Conservation (phyloP, 2,329 filamentous ascomycete species). For the Trichoderma breve region DNA sequence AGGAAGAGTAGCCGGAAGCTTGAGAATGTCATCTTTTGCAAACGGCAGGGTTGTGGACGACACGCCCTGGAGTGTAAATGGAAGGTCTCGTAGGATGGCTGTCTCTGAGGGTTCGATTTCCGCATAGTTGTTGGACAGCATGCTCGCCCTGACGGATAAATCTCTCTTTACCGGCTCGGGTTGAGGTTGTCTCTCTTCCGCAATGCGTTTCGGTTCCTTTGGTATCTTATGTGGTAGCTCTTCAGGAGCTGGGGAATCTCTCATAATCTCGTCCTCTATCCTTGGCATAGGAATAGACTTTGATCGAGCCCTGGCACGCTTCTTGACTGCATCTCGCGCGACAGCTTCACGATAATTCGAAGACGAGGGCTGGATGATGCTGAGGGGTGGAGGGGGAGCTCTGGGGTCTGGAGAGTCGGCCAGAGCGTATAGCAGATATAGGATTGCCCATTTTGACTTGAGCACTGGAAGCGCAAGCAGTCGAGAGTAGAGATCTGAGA, state of each 20-base stretch:
- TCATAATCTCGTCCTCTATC: constrained; percentile 49
- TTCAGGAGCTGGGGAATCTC: constrained; percentile 54
- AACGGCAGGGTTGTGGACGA: constrained; percentile 85
- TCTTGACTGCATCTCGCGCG: constrained; percentile 36
- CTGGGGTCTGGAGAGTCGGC: constrained; percentile 63
- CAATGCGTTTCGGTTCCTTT: constrained; percentile 38
- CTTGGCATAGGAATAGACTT: constrained; percentile 39
- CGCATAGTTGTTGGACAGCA: constrained; percentile 56
- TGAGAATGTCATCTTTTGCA: constrained; percentile 63
- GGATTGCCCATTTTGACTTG: constrained; percentile 93
- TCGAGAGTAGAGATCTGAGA: constrained; percentile 86
- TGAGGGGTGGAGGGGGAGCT: constrained; percentile 49
- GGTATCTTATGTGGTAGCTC: constrained; percentile 45
- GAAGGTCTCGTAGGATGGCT: constrained; percentile 72
- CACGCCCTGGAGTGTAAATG: constrained; percentile 88
- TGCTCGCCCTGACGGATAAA: constrained; percentile 56
- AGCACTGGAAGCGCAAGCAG: constrained; percentile 88
- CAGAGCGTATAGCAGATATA: constrained; percentile 85
- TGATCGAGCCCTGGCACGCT: constrained; percentile 39
- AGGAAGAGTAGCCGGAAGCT: constrained; percentile 75
- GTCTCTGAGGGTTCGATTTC: constrained; percentile 63
- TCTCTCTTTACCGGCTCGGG: constrained; percentile 42
- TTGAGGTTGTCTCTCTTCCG: constrained; percentile 36
- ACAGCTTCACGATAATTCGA: constrained; percentile 40
- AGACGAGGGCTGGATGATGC: constrained; percentile 41